phyloP scores from a whole-genome alignment of 768 basidiomycete genomes.

The Serendipita indica region DNA sequence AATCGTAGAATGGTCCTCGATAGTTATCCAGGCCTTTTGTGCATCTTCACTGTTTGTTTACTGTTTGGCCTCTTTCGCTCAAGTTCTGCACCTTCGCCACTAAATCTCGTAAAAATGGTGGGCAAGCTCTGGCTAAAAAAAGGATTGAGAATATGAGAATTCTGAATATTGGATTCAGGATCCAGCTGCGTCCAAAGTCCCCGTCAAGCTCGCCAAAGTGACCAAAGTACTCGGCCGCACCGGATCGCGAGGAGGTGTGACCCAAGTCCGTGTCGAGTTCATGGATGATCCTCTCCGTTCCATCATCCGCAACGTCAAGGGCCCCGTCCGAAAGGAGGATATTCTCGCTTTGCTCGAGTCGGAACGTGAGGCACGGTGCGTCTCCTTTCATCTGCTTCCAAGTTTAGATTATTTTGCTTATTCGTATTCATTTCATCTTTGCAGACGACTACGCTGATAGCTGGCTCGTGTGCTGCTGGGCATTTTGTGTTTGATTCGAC shows the following conservation, averaged over 20 bases:
- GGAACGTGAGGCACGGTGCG: slow-evolving; percentile 98
- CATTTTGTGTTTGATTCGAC: no score
- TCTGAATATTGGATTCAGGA: background rate
- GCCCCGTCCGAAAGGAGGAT: slow-evolving; percentile 90
- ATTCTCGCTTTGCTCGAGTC: slow-evolving; percentile 93
- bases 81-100: no score
- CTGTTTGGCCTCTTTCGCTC: background rate
- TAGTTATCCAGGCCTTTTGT: background rate
- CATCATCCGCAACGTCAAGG: slow-evolving; percentile 98
- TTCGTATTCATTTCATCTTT: background rate
- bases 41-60: background rate
- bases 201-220: slow-evolving; percentile 95
- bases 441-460: slow-evolving; percentile 7
- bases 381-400: slow-evolving; percentile 16
- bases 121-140: background rate
- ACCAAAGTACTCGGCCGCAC: slow-evolving; percentile 98
- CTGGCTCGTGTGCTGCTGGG: no score
- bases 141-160: background rate
- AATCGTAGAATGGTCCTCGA: background rate
- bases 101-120: background rate
- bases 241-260: slow-evolving; percentile 97
- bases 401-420: background rate
- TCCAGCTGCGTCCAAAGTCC: slow-evolving; percentile 45
- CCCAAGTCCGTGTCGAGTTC: slow-evolving; percentile 98
- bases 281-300: slow-evolving; percentile 92